A percentile compares a stretch with the other conserved stretches of the same genome.
phyloP scores from a whole-genome alignment of 768 basidiomycete species.

The Pleurotus salmoneostramineus region DNA sequence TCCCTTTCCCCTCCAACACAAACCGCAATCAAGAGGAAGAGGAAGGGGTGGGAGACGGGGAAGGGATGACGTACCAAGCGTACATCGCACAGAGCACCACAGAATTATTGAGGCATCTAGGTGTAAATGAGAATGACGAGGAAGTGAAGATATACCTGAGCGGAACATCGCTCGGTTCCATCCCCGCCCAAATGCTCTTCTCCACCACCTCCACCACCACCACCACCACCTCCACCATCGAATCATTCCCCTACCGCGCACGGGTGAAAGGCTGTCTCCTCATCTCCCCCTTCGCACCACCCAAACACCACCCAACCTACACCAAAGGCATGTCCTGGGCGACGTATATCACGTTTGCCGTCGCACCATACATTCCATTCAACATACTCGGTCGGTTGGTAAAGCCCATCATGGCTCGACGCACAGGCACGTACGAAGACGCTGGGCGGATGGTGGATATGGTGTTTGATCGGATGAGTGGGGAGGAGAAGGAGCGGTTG shows the following conservation, averaged over 20 bases:
- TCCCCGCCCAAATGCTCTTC: conserved; percentile 45
- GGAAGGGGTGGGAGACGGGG: too few relatives aligned
- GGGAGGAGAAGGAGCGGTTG: conserved; percentile 31
- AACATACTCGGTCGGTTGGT: conserved; percentile 22
- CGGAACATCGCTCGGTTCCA: conserved; percentile 46
- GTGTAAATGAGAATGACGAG: conserved; percentile 28
- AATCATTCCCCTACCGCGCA: conserved; percentile 40
- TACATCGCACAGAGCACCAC: conserved; percentile 33
- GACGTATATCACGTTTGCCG: conserved; percentile 34
- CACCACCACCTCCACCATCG: conserved; percentile 18
- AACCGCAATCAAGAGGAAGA: too few relatives aligned
- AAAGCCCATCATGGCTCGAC: conserved; percentile 20
- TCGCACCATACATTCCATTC: conserved; percentile 29
- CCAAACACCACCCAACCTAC: conserved; percentile 33
- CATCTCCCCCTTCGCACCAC: conserved; percentile 33
- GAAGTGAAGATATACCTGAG: conserved; percentile 31
- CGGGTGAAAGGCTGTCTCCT: conserved; percentile 37
- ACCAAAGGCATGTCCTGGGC: conserved; percentile 32
- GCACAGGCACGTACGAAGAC: conserved; percentile 27
- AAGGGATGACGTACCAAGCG: conserved; percentile 27
- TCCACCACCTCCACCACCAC: conserved; percentile 27
- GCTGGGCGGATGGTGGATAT: conserved; percentile 33
- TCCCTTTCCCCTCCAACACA: too few relatives aligned
- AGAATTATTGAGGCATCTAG: conserved; percentile 35
- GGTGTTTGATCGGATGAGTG: conserved; percentile 28